phyloP scores from a whole-genome alignment of 2,329 filamentous ascomycete genomes.

The Lachnellula arida region DNA sequence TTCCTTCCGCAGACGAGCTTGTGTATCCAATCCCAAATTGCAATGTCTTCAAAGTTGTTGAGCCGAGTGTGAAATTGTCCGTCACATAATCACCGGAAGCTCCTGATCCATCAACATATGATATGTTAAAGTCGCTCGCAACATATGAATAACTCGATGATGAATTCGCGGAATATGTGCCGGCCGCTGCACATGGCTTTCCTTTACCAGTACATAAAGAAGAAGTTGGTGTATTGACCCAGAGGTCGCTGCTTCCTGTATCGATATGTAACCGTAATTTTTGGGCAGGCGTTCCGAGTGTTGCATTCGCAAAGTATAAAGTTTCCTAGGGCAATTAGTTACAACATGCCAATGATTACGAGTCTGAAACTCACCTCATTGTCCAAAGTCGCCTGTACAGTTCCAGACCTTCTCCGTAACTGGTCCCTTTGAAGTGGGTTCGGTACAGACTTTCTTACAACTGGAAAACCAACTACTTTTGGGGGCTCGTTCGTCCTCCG shows the following conservation, averaged over 20 bases:
- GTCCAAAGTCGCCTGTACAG: conserved; percentile 44
- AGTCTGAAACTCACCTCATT: conserved; percentile 45
- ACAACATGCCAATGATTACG: background rate
- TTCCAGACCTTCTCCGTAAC: conserved; percentile 41
- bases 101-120: conserved; percentile 76
- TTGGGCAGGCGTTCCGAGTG: conserved; percentile 58
- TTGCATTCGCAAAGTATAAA: conserved; percentile 60
- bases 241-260: conserved; percentile 65
- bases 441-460: conserved; percentile 22
- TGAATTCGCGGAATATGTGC: conserved; percentile 63
- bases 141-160: conserved; percentile 76
- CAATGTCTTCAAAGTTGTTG: conserved; percentile 47
- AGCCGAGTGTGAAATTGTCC: conserved; percentile 63
- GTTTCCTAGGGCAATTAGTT: conserved; percentile 43
- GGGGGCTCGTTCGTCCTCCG: conserved; percentile 25
- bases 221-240: conserved; percentile 64
- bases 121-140: conserved; percentile 77
- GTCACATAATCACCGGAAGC: conserved; percentile 75
- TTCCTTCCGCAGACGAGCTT: conserved; percentile 60
- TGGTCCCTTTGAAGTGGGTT: conserved; percentile 30
- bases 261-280: conserved; percentile 56
- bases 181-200: conserved; percentile 54
- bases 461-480: conserved; percentile 30
- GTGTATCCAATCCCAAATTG: conserved; percentile 72
- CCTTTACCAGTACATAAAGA: conserved; percentile 47